Conservation (phyloP, 768 basidiomycete species). For the Tylopilus sp. region DNA sequence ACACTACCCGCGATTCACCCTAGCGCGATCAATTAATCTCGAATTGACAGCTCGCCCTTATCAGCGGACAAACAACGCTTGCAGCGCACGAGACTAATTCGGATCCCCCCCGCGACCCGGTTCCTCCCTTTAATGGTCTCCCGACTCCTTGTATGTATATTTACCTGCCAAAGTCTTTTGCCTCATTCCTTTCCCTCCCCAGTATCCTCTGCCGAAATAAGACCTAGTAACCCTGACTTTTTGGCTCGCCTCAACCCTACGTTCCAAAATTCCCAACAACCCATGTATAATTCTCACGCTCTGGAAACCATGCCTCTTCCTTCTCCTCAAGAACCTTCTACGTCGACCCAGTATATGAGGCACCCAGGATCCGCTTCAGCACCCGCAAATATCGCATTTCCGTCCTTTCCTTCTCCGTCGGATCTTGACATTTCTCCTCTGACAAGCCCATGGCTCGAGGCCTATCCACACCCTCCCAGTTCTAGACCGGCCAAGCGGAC, state of each 20-base stretch:
- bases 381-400: slow-evolving; percentile 72
- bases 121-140: slow-evolving; percentile 45
- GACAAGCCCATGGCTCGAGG: slow-evolving; percentile 78
- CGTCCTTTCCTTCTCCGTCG: slow-evolving; percentile 42
- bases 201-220: slow-evolving; percentile 67
- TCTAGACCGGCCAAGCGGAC: slow-evolving; percentile 44
- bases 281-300: slow-evolving; percentile 23
- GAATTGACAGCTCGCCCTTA: slow-evolving; percentile 58
- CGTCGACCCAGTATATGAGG: slow-evolving; percentile 26
- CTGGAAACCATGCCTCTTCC: slow-evolving; percentile 26
- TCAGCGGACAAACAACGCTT: slow-evolving; percentile 42
- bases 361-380: slow-evolving; percentile 56
- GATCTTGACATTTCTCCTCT: slow-evolving; percentile 76
- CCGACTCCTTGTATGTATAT: slow-evolving; percentile 62
- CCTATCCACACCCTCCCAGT: slow-evolving; percentile 41
- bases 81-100: slow-evolving; percentile 37
- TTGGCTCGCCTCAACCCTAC: slow-evolving; percentile 60
- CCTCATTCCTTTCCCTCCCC: slow-evolving; percentile 13
- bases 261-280: slow-evolving; percentile 32
- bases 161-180: slow-evolving; percentile 3
- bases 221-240: slow-evolving; percentile 56
- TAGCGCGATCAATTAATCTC: slow-evolving; percentile 7
- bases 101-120: slow-evolving; percentile 35
- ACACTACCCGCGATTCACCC: slow-evolving; percentile 1
- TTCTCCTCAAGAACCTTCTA: slow-evolving; percentile 30